Evolutionary conservation across 23 red algal genomes (phyloP).

Genomic region (Gracilaria caudata): DNA sequence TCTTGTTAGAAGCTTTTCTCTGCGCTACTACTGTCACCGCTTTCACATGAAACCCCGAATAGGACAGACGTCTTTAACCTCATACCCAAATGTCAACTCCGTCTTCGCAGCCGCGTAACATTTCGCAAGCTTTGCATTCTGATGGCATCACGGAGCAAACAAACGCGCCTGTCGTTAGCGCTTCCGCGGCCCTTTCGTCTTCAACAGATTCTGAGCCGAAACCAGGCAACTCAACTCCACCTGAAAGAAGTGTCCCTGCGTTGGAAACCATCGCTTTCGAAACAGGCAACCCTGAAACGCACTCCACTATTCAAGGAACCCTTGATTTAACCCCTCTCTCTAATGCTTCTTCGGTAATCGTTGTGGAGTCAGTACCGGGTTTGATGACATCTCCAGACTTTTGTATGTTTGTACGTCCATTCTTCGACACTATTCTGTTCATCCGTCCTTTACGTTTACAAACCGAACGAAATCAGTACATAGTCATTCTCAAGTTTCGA

Average conservation of each 20-base stretch:
- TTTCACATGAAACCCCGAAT: conserved; percentile 41
- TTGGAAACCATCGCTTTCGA: conserved; percentile 48
- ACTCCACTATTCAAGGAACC: conserved; percentile 33
- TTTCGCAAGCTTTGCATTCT: background rate
- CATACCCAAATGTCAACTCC: conserved; percentile 20
- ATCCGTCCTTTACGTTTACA: conserved; percentile 48
- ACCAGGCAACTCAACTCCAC: background rate
- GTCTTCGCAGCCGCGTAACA: background rate
- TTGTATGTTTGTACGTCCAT: conserved; percentile 62
- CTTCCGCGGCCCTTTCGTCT: background rate
- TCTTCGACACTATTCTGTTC: conserved; percentile 50
- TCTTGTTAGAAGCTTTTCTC: background rate
- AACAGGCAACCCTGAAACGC: conserved; percentile 60
- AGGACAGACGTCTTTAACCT: background rate
- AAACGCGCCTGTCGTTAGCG: background rate
- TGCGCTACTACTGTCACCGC: background rate
- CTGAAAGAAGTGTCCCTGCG: background rate
- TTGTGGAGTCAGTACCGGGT: conserved; percentile 67
- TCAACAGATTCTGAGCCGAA: background rate
- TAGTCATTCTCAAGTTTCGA: conserved; percentile 59
- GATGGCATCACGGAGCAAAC: background rate
- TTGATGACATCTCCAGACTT: conserved; percentile 83
- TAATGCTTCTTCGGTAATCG: conserved; percentile 34
- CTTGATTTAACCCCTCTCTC: conserved; percentile 13
- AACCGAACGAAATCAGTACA: conserved; percentile 68